phyloP scores from a whole-genome alignment of 495 filamentous ascomycete genomes.

The Bryoglossum gracile region DNA sequence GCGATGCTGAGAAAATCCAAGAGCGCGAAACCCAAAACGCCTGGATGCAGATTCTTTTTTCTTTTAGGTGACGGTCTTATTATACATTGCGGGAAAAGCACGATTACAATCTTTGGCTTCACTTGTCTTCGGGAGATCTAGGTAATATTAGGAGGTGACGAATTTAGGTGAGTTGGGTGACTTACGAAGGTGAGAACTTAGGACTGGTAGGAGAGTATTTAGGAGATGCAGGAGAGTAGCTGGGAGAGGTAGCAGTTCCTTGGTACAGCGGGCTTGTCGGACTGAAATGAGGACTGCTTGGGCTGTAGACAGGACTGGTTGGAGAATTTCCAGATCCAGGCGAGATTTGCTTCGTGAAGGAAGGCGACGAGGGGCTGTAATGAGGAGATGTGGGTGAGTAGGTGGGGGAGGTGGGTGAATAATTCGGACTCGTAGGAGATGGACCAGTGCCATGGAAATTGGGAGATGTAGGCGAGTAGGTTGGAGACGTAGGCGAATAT shows the following conservation, averaged over 20 bases:
- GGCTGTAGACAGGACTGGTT: slow-evolving; percentile 31
- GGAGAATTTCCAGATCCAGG: slow-evolving; percentile 33
- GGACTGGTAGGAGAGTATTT: slow-evolving; percentile 22
- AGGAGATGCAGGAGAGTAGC: slow-evolving; percentile 27
- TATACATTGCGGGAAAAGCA: not conserved
- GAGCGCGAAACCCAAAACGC: slow-evolving; percentile 20
- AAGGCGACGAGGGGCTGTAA: slow-evolving; percentile 47
- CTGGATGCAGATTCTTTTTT: slow-evolving; percentile 16
- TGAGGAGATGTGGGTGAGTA: slow-evolving; percentile 67
- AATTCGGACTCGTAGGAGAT: slow-evolving; percentile 40
- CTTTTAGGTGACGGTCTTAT: not conserved
- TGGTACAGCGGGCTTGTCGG: slow-evolving; percentile 54
- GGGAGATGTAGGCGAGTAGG: slow-evolving; percentile 39
- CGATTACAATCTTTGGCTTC: slow-evolving; percentile 3
- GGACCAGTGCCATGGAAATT: slow-evolving; percentile 63
- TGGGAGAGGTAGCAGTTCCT: slow-evolving; percentile 45
- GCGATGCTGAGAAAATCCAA: too few species aligned
- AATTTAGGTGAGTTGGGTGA: not conserved
- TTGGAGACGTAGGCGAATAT: slow-evolving; percentile 66
- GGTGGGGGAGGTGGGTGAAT: slow-evolving; percentile 44
- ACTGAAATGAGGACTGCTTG: slow-evolving; percentile 42
- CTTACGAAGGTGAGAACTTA: slow-evolving; percentile 23
- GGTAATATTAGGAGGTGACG: not conserved
- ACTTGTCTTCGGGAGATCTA: slow-evolving; percentile 8
- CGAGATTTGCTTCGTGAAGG: slow-evolving; percentile 45